Percentiles rank a stretch among this genome's conserved stretches.
These are phyloP conservation scores for Pluteus cervinus DNA, from an alignment of 768 basidiomycete species.

Conservation along the genomic window DNA sequence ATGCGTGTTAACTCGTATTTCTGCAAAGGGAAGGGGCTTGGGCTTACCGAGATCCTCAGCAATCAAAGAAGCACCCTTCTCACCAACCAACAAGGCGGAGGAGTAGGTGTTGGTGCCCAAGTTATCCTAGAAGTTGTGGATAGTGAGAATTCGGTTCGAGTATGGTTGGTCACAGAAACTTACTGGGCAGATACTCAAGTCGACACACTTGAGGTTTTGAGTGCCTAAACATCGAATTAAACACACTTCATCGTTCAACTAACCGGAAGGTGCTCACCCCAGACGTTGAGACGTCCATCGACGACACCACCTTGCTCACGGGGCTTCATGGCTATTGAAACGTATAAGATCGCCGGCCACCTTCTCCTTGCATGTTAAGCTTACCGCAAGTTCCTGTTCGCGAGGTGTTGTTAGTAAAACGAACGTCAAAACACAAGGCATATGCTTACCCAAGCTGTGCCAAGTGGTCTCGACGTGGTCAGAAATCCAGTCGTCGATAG, in stretches of 20 bases:
- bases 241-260: no score
- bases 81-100: slow-evolving; percentile 61
- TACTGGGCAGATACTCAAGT: slow-evolving; percentile 69
- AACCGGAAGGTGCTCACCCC: slow-evolving; percentile 23
- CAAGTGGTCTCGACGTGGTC: slow-evolving; percentile 75
- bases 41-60: slow-evolving; percentile 56
- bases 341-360: neutral
- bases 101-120: slow-evolving; percentile 71
- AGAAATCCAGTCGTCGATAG: slow-evolving; percentile 66
- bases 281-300: slow-evolving; percentile 57
- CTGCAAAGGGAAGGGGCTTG: neutral
- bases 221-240: slow-evolving; percentile 30
- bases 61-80: slow-evolving; percentile 60
- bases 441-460: slow-evolving; percentile 54
- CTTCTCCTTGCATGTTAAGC: slow-evolving; percentile 1
- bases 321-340: slow-evolving; percentile 54
- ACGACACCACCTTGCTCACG: slow-evolving; percentile 61
- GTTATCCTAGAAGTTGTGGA: slow-evolving; percentile 42
- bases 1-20: slow-evolving; percentile 1
- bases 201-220: slow-evolving; percentile 59
- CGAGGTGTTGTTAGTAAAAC: neutral
- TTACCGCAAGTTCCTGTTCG: slow-evolving; percentile 36
- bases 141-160: slow-evolving; percentile 5
- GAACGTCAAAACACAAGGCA: neutral
- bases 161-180: slow-evolving; percentile 14